Evolutionary conservation across 768 basidiomycete species (phyloP), one percentile per base, ranked within the genome.

Genomic region (Pholiota molesta): DNA sequence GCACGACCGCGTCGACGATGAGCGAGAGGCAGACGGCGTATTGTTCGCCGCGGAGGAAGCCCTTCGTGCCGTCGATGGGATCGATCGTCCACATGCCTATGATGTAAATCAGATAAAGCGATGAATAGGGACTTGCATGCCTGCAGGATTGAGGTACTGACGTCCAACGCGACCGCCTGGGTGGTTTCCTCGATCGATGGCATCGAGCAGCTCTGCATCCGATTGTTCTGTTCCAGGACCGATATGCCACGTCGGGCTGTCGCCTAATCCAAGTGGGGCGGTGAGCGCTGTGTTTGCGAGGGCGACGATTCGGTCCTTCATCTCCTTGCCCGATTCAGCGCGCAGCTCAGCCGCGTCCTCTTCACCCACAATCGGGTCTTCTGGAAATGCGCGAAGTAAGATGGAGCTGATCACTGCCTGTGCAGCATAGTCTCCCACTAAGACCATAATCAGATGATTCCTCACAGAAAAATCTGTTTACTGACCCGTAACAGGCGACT

Each of bases 1-100:
- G 81, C 37, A 94, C 92, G 55, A 87, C 73, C 0, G 90, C 83
- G 65, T 95, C 87, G 45, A 92, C 81, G 69, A 97, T 86, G 58
- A 97, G 79, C 0, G 94, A 90, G 10, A 97, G 76, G 73, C 95
- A 97, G 19, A 97, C 92, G 5, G 95, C 95, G 71, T 94, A 97
- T 73, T 97, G 95, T 61, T 90, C 94, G 3, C 94, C 94, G 4
- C 95, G 86, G 21, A 97, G 80, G 80, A 97, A 96, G 1, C 95
- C 95, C 71, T 94, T 94, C 9, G 95, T 97, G 7, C 95, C 95
- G 74, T 97, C 95, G 61, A 97, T 94, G 55, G 92, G 91, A 72
- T 92, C 91, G 55, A 93, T 85, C 1, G 90, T 91, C 92, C 92
- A 94, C 81, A 91, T 88, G 28, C 90, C 91, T 92, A 65, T 26